A percentile compares a stretch with the other conserved stretches of the same genome.
These are phyloP conservation scores for Nitzschia sp. DNA, from an alignment of 108 stramenopile species.

Conservation along the genomic window DNA sequence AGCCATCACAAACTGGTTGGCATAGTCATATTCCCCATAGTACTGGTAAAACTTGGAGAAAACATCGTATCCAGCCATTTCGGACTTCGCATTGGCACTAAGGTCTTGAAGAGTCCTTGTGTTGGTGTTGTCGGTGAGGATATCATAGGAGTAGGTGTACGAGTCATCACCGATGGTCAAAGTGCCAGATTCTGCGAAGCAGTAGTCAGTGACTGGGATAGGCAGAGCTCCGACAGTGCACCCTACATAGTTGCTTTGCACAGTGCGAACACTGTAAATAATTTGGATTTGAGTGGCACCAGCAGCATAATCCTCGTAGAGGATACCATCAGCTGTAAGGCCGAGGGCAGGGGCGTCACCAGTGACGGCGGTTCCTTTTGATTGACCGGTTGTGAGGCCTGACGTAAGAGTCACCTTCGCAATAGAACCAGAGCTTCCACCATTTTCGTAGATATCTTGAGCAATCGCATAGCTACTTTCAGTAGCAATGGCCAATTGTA, in stretches of 20 bases:
- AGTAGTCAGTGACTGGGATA: slow-evolving; percentile 35
- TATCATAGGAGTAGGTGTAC: slow-evolving; percentile 44
- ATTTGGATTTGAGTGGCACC: slow-evolving; percentile 42
- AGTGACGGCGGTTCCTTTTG: slow-evolving; percentile 32
- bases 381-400: slow-evolving; percentile 30
- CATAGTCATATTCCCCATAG: slow-evolving; percentile 71
- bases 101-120: slow-evolving; percentile 60
- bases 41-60: slow-evolving; percentile 60
- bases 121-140: slow-evolving; percentile 51
- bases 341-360: slow-evolving; percentile 45
- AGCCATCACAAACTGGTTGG: slow-evolving; percentile 65
- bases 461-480: slow-evolving; percentile 41
- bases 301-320: slow-evolving; percentile 29
- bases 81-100: slow-evolving; percentile 43
- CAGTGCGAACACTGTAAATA: slow-evolving; percentile 51
- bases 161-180: slow-evolving; percentile 5
- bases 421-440: slow-evolving; percentile 65
- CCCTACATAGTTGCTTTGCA: slow-evolving; percentile 48
- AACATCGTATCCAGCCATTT: slow-evolving; percentile 43
- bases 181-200: slow-evolving; percentile 34
- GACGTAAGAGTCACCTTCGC: slow-evolving; percentile 49
- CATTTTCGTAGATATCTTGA: slow-evolving; percentile 51
- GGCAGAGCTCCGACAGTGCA: slow-evolving; percentile 70
- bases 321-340: slow-evolving; percentile 40
- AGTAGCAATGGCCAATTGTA: slow-evolving; percentile 29